These are phyloP conservation scores for Hyaloperonospora brassicae DNA, from an alignment of 352 stramenopile species.

Conservation along the genomic window DNA sequence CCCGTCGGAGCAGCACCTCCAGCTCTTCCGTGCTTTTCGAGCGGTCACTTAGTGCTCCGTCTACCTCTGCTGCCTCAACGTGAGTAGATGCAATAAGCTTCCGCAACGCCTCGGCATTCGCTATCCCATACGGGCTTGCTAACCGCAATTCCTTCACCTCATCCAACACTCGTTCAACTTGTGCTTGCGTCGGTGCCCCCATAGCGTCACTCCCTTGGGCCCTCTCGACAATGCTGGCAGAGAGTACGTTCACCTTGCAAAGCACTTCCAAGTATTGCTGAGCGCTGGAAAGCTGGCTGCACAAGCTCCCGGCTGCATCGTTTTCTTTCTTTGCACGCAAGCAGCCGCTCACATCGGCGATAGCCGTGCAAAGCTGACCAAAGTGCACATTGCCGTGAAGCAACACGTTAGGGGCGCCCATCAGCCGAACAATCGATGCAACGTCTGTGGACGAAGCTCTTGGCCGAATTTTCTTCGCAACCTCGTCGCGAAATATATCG, in stretches of 20 bases:
- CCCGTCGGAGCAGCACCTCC: conserved; percentile 31
- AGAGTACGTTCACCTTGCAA: conserved; percentile 24
- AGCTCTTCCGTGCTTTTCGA: conserved; percentile 48
- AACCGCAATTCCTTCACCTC: conserved; percentile 26
- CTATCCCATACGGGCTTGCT: conserved; percentile 9
- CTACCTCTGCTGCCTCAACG: conserved; percentile 20
- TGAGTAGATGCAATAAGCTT: conserved; percentile 29
- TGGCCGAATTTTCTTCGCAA: conserved; percentile 1
- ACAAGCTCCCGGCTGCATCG: conserved; percentile 8
- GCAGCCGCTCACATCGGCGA: conserved; percentile 5
- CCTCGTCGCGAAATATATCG: conserved; percentile 22
- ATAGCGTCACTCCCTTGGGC: conserved; percentile 10
- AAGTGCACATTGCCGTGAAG: conserved; percentile 21
- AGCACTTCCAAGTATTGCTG: conserved; percentile 26
- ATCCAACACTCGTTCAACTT: conserved; percentile 27
- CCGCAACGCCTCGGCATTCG: conserved; percentile 35
- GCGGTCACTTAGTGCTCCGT: conserved; percentile 23
- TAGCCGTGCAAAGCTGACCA: conserved; percentile 9
- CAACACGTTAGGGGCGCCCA: conserved; percentile 20
- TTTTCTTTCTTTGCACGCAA: conserved; percentile 19
- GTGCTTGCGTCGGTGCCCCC: conserved; percentile 2
- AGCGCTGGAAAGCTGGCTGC: conserved; percentile 12
- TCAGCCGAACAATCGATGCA: conserved; percentile 9
- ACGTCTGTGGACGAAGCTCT: conserved; percentile 5
- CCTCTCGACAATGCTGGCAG: conserved; percentile 12